phyloP scores from a whole-genome alignment of 169 alveolate genomes.

The Babesia ovis region DNA sequence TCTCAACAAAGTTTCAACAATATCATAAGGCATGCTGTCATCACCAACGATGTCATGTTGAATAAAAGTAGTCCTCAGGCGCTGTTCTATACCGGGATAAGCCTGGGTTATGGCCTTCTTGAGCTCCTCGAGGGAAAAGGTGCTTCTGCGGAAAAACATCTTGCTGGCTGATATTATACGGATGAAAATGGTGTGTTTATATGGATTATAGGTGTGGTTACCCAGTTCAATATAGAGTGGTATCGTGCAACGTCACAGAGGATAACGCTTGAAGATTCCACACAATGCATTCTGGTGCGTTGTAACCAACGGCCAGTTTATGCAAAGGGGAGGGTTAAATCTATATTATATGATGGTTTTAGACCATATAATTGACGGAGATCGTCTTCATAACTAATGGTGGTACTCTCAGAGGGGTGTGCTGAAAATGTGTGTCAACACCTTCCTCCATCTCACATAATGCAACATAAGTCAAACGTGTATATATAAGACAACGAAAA shows the following conservation, averaged over 20 bases:
- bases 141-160: conserved; percentile 1
- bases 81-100: conserved; percentile 83
- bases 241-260: not conserved
- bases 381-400: too few relatives aligned
- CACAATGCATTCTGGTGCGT: conserved; percentile 38
- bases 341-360: too few relatives aligned
- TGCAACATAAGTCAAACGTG: too few relatives aligned
- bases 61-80: conserved; percentile 74
- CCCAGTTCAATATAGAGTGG: not conserved
- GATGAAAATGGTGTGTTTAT: not conserved
- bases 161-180: not conserved
- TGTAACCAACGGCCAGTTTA: not conserved
- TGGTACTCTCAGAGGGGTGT: too few relatives aligned
- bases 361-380: too few relatives aligned
- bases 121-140: conserved; percentile 40
- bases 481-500: too few relatives aligned
- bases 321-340: not conserved
- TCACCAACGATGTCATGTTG: conserved; percentile 79
- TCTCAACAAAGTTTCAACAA: conserved; percentile 81
- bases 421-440: too few relatives aligned
- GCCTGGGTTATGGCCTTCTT: conserved; percentile 33
- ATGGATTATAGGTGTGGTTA: not conserved
- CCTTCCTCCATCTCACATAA: too few relatives aligned
- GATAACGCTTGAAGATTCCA: conserved; percentile 13
- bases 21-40: conserved; percentile 75